Evolutionary conservation across 176 grass and related monocot species (phyloP).

Genomic region (Carex cristatella): DNA sequence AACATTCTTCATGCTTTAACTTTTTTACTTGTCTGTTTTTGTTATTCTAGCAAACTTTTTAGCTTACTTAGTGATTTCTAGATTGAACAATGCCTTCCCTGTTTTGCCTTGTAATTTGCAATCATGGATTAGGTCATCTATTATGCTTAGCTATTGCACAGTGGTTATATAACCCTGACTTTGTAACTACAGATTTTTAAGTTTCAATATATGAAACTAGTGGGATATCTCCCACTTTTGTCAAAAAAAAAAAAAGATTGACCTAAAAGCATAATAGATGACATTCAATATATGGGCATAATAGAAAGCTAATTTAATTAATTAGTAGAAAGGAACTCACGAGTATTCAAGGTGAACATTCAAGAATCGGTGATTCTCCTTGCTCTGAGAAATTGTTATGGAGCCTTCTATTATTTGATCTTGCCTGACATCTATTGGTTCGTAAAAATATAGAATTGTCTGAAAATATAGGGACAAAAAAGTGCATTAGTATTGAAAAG

Average conservation of each 20-base stretch:
- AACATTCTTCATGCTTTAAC: background rate
- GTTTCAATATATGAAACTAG: no score
- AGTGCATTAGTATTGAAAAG: background rate
- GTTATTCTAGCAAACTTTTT: no score
- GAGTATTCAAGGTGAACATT: constrained; percentile 80
- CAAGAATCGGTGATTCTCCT: constrained; percentile 77
- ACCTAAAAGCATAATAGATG: background rate
- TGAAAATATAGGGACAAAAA: constrained; percentile 26
- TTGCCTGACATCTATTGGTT: constrained; percentile 77
- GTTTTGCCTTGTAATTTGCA: no score
- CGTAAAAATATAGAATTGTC: constrained; percentile 81
- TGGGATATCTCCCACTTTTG: no score
- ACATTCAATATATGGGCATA: background rate
- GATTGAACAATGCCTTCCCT: no score
- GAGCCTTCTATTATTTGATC: constrained; percentile 85
- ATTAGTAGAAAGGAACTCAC: constrained; percentile 38
- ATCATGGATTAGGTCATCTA: no score
- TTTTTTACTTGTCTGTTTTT: no score
- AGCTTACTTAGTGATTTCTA: no score
- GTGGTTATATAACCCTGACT: no score
- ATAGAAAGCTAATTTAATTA: background rate
- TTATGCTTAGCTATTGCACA: no score
- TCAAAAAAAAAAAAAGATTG: background rate
- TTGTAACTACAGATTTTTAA: no score
- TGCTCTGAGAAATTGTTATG: constrained; percentile 55